Percentiles rank a stretch among this genome's conserved stretches.
Evolutionary conservation across 371 early-diverging fungal genomes (phyloP).

Genomic region (Thermomucor indicae-seudaticae): DNA sequence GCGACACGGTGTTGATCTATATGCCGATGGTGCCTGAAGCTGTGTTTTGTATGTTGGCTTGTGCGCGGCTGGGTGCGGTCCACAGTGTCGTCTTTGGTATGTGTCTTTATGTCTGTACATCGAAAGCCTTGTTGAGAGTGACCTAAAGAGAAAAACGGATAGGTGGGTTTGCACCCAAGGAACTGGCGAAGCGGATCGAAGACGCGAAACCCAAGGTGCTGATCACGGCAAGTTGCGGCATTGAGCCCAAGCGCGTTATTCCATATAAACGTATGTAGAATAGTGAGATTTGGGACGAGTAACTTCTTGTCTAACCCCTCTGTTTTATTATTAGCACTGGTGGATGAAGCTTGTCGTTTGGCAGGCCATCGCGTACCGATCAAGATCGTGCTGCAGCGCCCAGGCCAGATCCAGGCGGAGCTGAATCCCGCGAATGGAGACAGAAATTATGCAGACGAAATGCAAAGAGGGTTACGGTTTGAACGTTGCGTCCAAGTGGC

Average conservation of each 20-base stretch:
- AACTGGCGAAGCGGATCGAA: slow-evolving; percentile 78
- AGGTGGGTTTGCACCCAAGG: slow-evolving; percentile 82
- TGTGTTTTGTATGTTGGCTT: slow-evolving; percentile 84
- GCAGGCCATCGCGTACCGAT: slow-evolving; percentile 48
- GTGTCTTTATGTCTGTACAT: background rate
- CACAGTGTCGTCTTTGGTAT: slow-evolving; percentile 71
- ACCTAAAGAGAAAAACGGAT: slow-evolving; percentile 9
- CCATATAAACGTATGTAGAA: slow-evolving; percentile 55
- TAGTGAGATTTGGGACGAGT: background rate
- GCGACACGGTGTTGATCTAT: slow-evolving; percentile 85
- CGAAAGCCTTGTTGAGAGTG: no score
- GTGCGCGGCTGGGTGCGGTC: slow-evolving; percentile 85
- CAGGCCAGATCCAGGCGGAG: slow-evolving; percentile 36
- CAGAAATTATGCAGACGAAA: slow-evolving; percentile 56
- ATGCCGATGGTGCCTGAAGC: slow-evolving; percentile 91
- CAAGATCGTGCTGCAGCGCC: slow-evolving; percentile 60
- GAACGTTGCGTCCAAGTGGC: slow-evolving; percentile 65
- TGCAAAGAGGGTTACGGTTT: slow-evolving; percentile 33
- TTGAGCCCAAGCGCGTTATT: slow-evolving; percentile 64
- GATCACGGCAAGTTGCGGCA: slow-evolving; percentile 75
- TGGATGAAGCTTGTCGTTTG: slow-evolving; percentile 60
- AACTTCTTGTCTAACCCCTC: background rate
- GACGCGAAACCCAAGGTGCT: slow-evolving; percentile 74
- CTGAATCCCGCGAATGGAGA: slow-evolving; percentile 55
- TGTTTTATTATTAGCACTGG: slow-evolving; percentile 42